Base-by-base conservation (phyloP, 495 filamentous ascomycete species). In the Neurospora intermedia region DNA sequence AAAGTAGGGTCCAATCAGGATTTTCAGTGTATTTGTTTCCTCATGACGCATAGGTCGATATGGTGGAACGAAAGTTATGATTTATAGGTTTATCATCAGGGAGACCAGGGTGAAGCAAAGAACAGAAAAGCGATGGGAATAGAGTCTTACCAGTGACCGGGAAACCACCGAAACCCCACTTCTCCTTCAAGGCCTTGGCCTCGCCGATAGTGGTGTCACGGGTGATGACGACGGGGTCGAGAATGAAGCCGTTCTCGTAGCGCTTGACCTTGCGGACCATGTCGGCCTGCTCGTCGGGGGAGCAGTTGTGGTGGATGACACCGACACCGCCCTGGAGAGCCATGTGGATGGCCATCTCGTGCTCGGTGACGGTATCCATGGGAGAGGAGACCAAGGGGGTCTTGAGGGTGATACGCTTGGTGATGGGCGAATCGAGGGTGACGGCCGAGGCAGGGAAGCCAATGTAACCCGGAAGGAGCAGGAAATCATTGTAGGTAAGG, bases 61-160 rank as follows among this genome's bases (percentile, higher is more conserved):
- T 93, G 94, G 96, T 93, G 93, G 96, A 99, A 98, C 96, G 96
- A 99, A 99, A 99, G 96, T 99, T 97, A 98, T 91, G 84, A 86
- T 81, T 81, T 83, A 86, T 84, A 78, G 85, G 84, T 84, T 86
- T 88, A 81, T 88, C 88, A 89, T 94, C 93, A 96, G 96, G 85
- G 88, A 72, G 76, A 73, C 74, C 23, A 43, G 42, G 16, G 40
- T 40, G 11, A 73, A 43, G 77, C 77, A 80, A 69, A 48, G 73
- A 71, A 71, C 69, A 70, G 27, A 59, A 77, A 72, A 75, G 43
- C n/a, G 66, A 40, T 6, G 72, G 69, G 72, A 75, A 75, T 75
- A 74, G 70, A 38, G 74, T 88, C 96, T 87, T 85, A 98, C 96
- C 95, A 85, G 96, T 99, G 69, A 99, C 94, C 71, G 96, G 96